phyloP scores from a whole-genome alignment of 2,329 filamentous ascomycete genomes.

The Monilinia fructicola region DNA sequence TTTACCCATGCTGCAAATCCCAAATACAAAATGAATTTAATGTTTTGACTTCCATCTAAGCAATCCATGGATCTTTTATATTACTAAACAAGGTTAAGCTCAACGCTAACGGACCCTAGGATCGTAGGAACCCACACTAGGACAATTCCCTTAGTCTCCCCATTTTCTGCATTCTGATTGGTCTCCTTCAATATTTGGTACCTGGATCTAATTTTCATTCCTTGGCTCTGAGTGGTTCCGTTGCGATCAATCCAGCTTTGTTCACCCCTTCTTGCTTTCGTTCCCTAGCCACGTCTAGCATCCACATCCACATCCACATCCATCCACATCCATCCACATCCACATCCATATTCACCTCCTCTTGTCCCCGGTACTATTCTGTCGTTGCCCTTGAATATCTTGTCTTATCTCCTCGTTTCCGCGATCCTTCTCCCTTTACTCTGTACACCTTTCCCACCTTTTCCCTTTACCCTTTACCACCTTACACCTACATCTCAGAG shows the following conservation, averaged over 20 bases:
- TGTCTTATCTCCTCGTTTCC: conserved; percentile 11
- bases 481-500: neutral
- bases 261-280: conserved; percentile 11
- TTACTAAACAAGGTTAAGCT: neutral
- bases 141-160: neutral
- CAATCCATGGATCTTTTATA: no score
- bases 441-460: no score
- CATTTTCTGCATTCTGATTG: neutral
- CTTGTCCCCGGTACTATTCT: conserved; percentile 5
- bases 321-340: no score
- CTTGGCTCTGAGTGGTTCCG: conserved; percentile 6
- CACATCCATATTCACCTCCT: conserved; percentile 3
- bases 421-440: conserved; percentile 9
- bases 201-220: conserved; percentile 12
- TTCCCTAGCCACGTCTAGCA: conserved; percentile 3
- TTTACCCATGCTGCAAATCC: no score
- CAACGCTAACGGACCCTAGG: neutral
- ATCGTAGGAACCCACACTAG: neutral
- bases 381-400: conserved; percentile 4
- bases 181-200: neutral
- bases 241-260: neutral
- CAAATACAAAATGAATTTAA: no score
- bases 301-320: neutral
- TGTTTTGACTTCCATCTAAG: no score
- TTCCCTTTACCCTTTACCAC: neutral